Base-by-base conservation (phyloP, 305 asterid species). In the Fraxinus angustifolia region DNA sequence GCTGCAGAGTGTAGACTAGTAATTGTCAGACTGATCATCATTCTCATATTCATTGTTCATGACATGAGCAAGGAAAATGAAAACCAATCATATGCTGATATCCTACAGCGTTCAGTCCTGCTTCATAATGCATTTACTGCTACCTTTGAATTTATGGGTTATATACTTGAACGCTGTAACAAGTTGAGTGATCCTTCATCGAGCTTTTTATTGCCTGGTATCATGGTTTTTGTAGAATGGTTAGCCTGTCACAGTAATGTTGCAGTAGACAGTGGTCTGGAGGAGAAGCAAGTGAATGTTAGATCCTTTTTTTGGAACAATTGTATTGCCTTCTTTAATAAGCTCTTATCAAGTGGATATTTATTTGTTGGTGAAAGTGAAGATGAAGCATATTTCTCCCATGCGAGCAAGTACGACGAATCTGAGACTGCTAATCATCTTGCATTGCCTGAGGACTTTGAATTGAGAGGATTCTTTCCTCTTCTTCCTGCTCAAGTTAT, bases 141-240 rank as follows among this genome's bases (percentile, higher is more conserved):
- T 35, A 86, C 89, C 67, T 95, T 95, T 87, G 97, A 94, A 84
- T 85, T 95, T 75, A 88, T 95, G 94, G 97, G 97, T 79, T 90
- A 87, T 86, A 84, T 96, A 42, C 85, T 96, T 65, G 95, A 89
- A 78, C 89, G 97, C 21, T 92, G 99, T 77, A 80, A 83, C 90
- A 93, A 90, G 85, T 86, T 94, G 85, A 88, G 75, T 70, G 97
- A 96, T 82, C 97, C 97, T 76, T 86, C 97, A 48, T 84, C 88
- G 53, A 96, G 98, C 91, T 92, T 81, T 84, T 84, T 96, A 68
- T 84, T 96, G 83, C 98, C 99, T 73, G 98, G 98, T 50, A 86
- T 94, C 81, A 86, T 94, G 97, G 89, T 94, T 83, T 95, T 95
- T 75, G 92, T 94, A 14, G 99, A 95, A 79, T 95, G 99, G 99